Evolutionary conservation across 1,284 basidiomycete genomes (phyloP), one percentile per base, ranked within the genome.

Genomic region (Tylopilus sp.): DNA sequence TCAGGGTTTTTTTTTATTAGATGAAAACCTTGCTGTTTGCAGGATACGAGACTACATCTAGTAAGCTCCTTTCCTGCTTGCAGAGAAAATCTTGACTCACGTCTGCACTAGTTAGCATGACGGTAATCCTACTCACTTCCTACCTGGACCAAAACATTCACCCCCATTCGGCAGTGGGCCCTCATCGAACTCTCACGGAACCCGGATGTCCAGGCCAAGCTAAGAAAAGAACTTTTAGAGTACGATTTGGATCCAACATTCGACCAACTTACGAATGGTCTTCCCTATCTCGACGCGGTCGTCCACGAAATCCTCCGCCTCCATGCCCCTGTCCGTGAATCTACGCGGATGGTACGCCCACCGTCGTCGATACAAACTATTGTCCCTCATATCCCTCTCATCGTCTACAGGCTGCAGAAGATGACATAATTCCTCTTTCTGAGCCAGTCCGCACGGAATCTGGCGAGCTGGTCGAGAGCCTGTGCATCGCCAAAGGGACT

Each of bases 391-490:
- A n/a, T n/a, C 9, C 5, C 10, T 1, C 6, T 33, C 15, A 16
- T 5, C 19, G 10, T 13, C 11, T 23, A 16, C 11, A 55, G 45
- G 78, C 59, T 1, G 51, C 60, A 33, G 61, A 81, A 67, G 77
- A 81, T 55, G 78, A 81, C 48, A 58, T 79, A 0, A 70, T 82
- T 15, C 79, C 79, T 0, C 72, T 82, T n/a, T 44, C 52, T 10
- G 41, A 49, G 29, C 46, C 52, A 1, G 19, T 44, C 5, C 40
- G 30, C 18, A 72, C 72, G 1, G 46, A 60, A 4, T 55, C 65
- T 1, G 77, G 77, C 1, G 50, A 70, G 28, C 50, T 57, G 0
- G 63, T 75, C 15, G 61, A 68, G 30, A 67, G 63, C 35, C 53
- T 82, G 30, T 49, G 65, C 1, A 62, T 82, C 35, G 56, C 67